Percentiles rank a stretch among this genome's conserved stretches.
Conservation (phyloP, 139 green algal genomes). For the Dunaliella primolecta region DNA sequence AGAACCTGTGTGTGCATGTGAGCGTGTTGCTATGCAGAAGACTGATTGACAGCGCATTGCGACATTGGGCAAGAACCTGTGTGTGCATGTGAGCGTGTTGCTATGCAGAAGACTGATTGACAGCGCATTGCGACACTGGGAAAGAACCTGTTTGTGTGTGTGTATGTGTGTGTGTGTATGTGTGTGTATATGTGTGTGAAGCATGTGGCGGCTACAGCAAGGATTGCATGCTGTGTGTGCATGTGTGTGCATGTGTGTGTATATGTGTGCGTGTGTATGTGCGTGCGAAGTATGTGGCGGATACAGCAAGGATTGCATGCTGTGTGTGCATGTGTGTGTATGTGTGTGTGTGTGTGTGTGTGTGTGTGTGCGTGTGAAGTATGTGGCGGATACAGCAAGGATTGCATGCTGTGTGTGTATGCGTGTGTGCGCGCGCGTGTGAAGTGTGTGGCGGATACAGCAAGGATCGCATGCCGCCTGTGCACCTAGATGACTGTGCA, state of each 20-base stretch:
- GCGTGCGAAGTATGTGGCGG: too few relatives aligned
- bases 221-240: too few relatives aligned
- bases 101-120: neutral
- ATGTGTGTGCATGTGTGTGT: neutral
- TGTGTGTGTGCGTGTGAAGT: neutral
- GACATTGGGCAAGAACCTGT: neutral
- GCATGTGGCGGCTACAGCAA: neutral
- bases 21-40: neutral
- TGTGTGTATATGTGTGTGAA: neutral
- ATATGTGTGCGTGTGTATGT: too few relatives aligned
- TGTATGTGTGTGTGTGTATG: neutral
- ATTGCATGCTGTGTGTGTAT: too few relatives aligned
- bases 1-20: too few relatives aligned
- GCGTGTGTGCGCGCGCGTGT: too few relatives aligned
- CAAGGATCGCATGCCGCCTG: too few relatives aligned
- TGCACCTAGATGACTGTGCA: too few relatives aligned
- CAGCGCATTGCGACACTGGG: neutral
- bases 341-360: constrained; percentile 5
- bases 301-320: too few relatives aligned
- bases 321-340: constrained; percentile 4
- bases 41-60: neutral
- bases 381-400: too few relatives aligned
- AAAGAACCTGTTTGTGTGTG: neutral
- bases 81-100: neutral
- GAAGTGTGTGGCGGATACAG: too few relatives aligned